Percentiles rank a stretch among this genome's conserved stretches.
These are phyloP conservation scores for Plantago rigida DNA, from an alignment of 305 asterid genomes.

Conservation along the genomic window DNA sequence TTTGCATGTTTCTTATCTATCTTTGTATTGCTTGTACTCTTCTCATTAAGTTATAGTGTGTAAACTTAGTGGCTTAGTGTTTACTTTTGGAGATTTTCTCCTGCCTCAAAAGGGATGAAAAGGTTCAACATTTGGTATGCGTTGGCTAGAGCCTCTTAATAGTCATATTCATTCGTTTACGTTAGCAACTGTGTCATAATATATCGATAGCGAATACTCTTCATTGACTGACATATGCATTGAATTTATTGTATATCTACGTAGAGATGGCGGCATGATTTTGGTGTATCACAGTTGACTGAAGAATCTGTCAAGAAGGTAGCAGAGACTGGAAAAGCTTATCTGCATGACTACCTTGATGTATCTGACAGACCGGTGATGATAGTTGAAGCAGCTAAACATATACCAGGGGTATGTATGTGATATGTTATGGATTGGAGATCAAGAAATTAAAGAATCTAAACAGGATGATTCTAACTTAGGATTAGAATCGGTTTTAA, in stretches of 20 bases:
- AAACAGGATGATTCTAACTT: too few relatives aligned
- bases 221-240: slow-evolving; percentile 9
- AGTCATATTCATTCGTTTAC: slow-evolving; percentile 11
- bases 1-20: not conserved
- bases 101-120: not conserved
- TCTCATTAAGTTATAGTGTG: not conserved
- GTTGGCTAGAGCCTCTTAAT: slow-evolving; percentile 17
- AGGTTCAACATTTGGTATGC: not conserved
- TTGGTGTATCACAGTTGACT: slow-evolving; percentile 66
- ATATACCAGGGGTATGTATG: slow-evolving; percentile 63
- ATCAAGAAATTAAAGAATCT: too few relatives aligned
- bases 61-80: not conserved
- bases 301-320: slow-evolving; percentile 52
- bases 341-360: slow-evolving; percentile 58
- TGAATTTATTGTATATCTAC: slow-evolving; percentile 20
- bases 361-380: slow-evolving; percentile 51
- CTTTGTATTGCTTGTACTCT: not conserved
- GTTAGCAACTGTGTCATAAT: not conserved
- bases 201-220: not conserved
- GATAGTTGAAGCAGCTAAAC: slow-evolving; percentile 70
- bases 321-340: slow-evolving; percentile 68
- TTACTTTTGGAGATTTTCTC: slow-evolving; percentile 4
- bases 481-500: too few relatives aligned
- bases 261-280: slow-evolving; percentile 72
- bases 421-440: not conserved